These are phyloP conservation scores for Citrus australasica DNA, from an alignment of 345 rosid genomes.

Conservation along the genomic window DNA sequence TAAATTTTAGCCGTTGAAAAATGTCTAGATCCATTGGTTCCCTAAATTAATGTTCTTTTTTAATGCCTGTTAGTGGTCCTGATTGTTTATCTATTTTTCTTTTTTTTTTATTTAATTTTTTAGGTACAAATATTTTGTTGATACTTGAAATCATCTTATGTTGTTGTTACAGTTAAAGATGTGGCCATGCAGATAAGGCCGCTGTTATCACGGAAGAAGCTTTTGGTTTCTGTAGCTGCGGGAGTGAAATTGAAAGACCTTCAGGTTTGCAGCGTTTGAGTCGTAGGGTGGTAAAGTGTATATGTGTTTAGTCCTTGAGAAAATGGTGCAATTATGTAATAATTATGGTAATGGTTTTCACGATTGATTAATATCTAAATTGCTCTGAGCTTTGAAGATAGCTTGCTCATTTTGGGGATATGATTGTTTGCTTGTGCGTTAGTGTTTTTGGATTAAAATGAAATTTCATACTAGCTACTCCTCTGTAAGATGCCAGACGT, in stretches of 20 bases:
- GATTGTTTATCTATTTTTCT: background rate
- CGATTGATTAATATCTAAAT: background rate
- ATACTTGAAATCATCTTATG: background rate
- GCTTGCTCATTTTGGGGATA: background rate
- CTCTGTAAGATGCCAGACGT: background rate
- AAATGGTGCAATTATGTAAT: background rate
- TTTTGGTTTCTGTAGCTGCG: slow-evolving; percentile 90
- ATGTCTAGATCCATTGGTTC: too few species aligned
- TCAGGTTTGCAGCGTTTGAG: slow-evolving; percentile 44
- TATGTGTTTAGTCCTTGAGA: background rate
- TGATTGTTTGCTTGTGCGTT: too few species aligned
- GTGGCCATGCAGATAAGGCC: slow-evolving; percentile 63
- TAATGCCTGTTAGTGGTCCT: too few species aligned
- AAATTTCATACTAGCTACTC: background rate
- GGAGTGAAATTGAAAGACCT: slow-evolving; percentile 80
- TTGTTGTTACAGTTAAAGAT: slow-evolving; percentile 48
- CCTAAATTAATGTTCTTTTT: too few species aligned
- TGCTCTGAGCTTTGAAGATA: background rate
- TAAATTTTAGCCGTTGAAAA: background rate
- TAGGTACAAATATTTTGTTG: background rate
- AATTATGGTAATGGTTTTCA: background rate
- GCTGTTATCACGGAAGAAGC: slow-evolving; percentile 55
- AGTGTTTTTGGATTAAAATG: background rate
- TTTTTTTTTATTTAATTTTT: background rate
- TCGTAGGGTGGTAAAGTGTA: background rate